Conservation (phyloP, 2,329 filamentous ascomycete species). For the Anisogramma anomala region DNA sequence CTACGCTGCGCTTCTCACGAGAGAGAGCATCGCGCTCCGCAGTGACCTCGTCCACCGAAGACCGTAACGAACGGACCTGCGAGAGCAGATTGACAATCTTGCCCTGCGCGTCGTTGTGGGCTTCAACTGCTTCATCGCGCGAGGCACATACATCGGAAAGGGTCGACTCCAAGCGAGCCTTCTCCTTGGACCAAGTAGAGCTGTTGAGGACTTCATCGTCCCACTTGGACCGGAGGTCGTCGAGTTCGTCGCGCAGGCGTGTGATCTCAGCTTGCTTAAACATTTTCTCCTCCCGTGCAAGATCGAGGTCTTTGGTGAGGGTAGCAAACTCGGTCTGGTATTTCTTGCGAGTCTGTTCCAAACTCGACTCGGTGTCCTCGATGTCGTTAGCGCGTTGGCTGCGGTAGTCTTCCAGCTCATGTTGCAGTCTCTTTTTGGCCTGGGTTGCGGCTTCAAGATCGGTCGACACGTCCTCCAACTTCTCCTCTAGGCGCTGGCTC, state of each 20-base stretch:
- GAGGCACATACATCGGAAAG: conserved; percentile 79
- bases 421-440: conserved; percentile 86
- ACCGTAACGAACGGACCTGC: conserved; percentile 74
- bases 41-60: conserved; percentile 72
- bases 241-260: conserved; percentile 85
- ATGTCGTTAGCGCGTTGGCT: conserved; percentile 91
- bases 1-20: conserved; percentile 82
- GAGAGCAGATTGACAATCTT: conserved; percentile 85
- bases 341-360: conserved; percentile 96
- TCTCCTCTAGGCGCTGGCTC: conserved; percentile 81
- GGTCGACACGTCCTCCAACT: conserved; percentile 79
- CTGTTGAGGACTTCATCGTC: conserved; percentile 96
- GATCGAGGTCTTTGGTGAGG: conserved; percentile 81
- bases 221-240: conserved; percentile 92
- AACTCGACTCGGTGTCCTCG: conserved; percentile 88
- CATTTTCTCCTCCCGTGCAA: conserved; percentile 78
- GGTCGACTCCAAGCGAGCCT: conserved; percentile 79
- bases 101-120: conserved; percentile 88
- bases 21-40: conserved; percentile 74
- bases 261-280: conserved; percentile 81
- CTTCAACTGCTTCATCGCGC: conserved; percentile 84
- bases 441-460: conserved; percentile 78
- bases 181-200: conserved; percentile 97
- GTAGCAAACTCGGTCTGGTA: conserved; percentile 89
- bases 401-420: conserved; percentile 94